Evolutionary conservation across 257 asterid species (phyloP).

Genomic region (Salvia splendens): DNA sequence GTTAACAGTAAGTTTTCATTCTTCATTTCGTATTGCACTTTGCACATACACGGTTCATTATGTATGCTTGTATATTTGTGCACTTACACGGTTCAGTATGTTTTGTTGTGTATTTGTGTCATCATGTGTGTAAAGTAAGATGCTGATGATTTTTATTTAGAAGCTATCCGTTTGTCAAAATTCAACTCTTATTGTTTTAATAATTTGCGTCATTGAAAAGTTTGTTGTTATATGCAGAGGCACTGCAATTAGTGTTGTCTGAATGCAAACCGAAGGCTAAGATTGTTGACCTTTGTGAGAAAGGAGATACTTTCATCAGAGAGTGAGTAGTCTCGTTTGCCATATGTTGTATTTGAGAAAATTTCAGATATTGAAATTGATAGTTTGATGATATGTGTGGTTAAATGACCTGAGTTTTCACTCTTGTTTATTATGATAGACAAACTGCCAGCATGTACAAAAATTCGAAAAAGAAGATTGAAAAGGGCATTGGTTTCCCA

Average conservation of each 20-base stretch:
- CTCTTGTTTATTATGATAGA: slow-evolving; percentile 33
- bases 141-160: background rate
- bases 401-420: background rate
- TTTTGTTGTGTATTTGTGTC: background rate
- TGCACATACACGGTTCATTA: background rate
- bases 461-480: slow-evolving; percentile 89
- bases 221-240: slow-evolving; percentile 56
- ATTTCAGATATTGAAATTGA: background rate
- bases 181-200: background rate
- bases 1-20: slow-evolving; percentile 58
- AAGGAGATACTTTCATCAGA: slow-evolving; percentile 70
- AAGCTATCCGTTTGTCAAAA: background rate
- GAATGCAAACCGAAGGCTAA: slow-evolving; percentile 66
- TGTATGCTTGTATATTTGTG: background rate
- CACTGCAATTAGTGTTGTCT: slow-evolving; percentile 68
- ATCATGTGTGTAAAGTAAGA: no score
- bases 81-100: background rate
- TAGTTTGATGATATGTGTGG: background rate
- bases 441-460: slow-evolving; percentile 85
- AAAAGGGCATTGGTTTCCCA: slow-evolving; percentile 88
- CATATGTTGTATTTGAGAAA: background rate
- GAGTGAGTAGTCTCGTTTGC: slow-evolving; percentile 49
- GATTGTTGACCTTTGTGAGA: slow-evolving; percentile 77
- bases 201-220: background rate
- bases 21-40: background rate